Evolutionary conservation across 169 alveolate species (phyloP).

Genomic region (Miamiensis avidus): DNA sequence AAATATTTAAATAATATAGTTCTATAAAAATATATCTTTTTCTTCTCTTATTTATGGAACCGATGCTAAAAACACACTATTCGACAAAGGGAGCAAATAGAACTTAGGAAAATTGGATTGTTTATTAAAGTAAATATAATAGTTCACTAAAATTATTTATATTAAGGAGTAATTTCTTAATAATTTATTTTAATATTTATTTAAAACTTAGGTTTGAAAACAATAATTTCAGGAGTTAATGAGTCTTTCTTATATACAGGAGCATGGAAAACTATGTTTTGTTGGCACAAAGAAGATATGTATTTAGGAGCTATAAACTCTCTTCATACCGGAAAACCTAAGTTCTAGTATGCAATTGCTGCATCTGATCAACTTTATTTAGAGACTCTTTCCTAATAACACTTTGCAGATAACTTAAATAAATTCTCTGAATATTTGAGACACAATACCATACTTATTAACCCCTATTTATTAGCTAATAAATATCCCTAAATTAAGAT

Average conservation of each 20-base stretch:
- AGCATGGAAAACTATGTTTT: conserved; percentile 91
- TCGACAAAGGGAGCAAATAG: conserved; percentile 64
- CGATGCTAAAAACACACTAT: conserved; percentile 57
- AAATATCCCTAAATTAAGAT: conserved; percentile 81
- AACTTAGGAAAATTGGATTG: conserved; percentile 56
- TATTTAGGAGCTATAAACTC: conserved; percentile 92
- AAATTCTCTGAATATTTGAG: conserved; percentile 70
- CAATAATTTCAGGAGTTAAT: conserved; percentile 89
- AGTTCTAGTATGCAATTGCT: conserved; percentile 93
- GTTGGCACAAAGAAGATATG: conserved; percentile 97
- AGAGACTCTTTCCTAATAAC: conserved; percentile 73
- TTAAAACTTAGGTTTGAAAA: conserved; percentile 48
- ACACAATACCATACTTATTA: conserved; percentile 82
- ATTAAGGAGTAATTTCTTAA: no score
- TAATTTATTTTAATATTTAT: no score
- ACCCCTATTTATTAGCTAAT: conserved; percentile 83
- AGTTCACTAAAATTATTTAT: no score
- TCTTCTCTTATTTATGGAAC: conserved; percentile 82
- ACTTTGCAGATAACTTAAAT: conserved; percentile 57
- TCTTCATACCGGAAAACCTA: conserved; percentile 94
- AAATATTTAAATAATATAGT: conserved; percentile 38
- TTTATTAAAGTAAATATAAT: conserved; percentile 33
- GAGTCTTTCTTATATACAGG: conserved; percentile 94
- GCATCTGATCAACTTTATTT: conserved; percentile 81
- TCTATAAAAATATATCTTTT: conserved; percentile 69